Evolutionary conservation across 2,329 filamentous ascomycete species (phyloP), one percentile per base, ranked within the genome.

Genomic region (Fusarium sp.): DNA sequence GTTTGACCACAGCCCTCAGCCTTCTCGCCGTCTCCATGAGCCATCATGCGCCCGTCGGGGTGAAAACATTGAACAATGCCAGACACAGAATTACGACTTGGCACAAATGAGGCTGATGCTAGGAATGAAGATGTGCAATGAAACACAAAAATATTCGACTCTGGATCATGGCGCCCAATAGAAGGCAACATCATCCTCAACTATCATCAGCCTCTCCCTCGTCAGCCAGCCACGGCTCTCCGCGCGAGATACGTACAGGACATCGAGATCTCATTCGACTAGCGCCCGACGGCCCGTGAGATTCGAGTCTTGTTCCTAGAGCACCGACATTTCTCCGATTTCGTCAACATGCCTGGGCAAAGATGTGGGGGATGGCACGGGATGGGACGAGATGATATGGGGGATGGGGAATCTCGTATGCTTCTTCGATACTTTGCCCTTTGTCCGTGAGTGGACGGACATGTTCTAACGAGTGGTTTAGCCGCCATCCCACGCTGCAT

Each of bases 151-250:
- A 40, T 22, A 60, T 63, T 47, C 38, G n/a, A 61, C 35, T 22
- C 22, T 37, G 45, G 31, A 38, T 18, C 29, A 47, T 60, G 60
- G 42, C 56, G 29, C 34, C 64, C 71, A 72, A 72, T 66, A 35
- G 69, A 52, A 54, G 20, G 13, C 13, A 38, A 29, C 31, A 18
- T 45, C 37, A 18, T 47, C 22, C 20, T 47, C 56, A 60, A 52
- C 56, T 35, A 27, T 50, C 34, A 31, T 37, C 38, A 62, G 42
- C 24, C 18, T 20, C 47, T 52, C 27, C 58, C 45, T 50, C 37
- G 38, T 70, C 72, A 74, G 69, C 35, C 72, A 75, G 65, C 65
- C 72, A 74, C 64, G 52, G 18, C 47, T 65, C 40, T 65, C 57
- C 22, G 6, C 68, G 38, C 14, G 24, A n/a, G 20, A 62, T 27